phyloP scores from a whole-genome alignment of 2,329 filamentous ascomycete species.

The Aspergillus candidus region DNA sequence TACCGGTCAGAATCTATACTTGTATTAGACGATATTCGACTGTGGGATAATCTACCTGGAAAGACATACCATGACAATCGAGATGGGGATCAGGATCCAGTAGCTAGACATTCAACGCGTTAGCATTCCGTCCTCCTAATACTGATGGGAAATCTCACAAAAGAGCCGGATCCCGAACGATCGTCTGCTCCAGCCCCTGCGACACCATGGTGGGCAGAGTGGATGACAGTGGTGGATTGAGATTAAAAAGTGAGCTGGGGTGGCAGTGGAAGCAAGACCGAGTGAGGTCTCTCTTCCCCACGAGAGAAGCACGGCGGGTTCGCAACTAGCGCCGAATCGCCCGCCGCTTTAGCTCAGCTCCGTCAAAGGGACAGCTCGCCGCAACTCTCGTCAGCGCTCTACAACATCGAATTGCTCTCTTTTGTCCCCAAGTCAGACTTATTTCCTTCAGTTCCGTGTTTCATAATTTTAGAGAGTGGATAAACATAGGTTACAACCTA shows the following conservation, averaged over 20 bases:
- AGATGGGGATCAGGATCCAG: constrained; percentile 98
- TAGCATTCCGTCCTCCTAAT: constrained; percentile 11
- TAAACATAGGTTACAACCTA: background rate
- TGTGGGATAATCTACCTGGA: background rate
- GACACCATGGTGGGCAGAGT: constrained; percentile 59
- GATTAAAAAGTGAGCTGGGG: background rate
- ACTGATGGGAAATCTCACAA: constrained; percentile 59
- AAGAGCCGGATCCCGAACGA: constrained; percentile 95
- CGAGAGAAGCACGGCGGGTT: constrained; percentile 11
- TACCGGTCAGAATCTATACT: constrained; percentile 73
- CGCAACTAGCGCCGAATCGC: constrained; percentile 9
- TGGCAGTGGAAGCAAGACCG: constrained; percentile 2
- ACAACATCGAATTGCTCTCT: constrained; percentile 1
- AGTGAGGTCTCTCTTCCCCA: constrained; percentile 8
- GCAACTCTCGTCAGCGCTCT: constrained; percentile 19
- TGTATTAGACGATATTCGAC: background rate
- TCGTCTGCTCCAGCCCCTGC: constrained; percentile 79
- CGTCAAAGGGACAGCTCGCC: constrained; percentile 32
- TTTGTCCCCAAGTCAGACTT: background rate
- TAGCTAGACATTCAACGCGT: constrained; percentile 55
- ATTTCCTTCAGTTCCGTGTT: background rate
- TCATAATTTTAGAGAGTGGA: background rate
- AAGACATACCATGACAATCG: constrained; percentile 75
- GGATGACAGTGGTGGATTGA: background rate
- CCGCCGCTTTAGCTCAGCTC: constrained; percentile 20